Evolutionary conservation across 345 rosid species (phyloP).

Genomic region (Salix udensis): DNA sequence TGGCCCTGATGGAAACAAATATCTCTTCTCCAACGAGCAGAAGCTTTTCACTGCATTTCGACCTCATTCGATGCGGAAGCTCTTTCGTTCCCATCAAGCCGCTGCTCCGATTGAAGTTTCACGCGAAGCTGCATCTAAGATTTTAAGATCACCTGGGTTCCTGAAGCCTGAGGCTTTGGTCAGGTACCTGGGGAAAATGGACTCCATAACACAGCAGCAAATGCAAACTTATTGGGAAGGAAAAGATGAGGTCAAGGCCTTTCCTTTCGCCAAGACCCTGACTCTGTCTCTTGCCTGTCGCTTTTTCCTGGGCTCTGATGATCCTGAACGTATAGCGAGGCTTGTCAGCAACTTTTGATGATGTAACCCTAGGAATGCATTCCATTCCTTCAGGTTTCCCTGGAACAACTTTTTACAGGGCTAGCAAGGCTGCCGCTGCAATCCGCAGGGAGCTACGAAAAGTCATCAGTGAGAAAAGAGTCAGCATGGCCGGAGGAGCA

Average conservation of each 20-base stretch:
- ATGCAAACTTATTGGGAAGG: constrained; percentile 42
- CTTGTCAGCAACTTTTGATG: constrained; percentile 39
- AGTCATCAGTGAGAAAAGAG: constrained; percentile 39
- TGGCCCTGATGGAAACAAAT: constrained; percentile 55
- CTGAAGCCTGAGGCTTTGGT: constrained; percentile 52
- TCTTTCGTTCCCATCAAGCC: constrained; percentile 42
- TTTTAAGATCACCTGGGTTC: constrained; percentile 37
- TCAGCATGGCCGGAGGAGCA: constrained; percentile 25
- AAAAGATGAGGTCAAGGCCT: constrained; percentile 28
- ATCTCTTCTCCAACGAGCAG: constrained; percentile 52
- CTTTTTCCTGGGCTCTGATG: constrained; percentile 47
- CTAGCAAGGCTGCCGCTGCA: constrained; percentile 32
- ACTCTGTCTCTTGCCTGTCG: constrained; percentile 49
- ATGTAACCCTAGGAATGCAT: constrained; percentile 43
- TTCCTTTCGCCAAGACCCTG: constrained; percentile 35
- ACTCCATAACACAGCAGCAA: constrained; percentile 41
- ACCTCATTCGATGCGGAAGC: constrained; percentile 44
- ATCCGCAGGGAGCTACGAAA: constrained; percentile 31
- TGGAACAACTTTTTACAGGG: constrained; percentile 39
- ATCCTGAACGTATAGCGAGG: constrained; percentile 38
- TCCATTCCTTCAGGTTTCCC: constrained; percentile 40
- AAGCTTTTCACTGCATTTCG: constrained; percentile 53
- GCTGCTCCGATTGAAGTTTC: constrained; percentile 16
- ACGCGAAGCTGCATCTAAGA: constrained; percentile 28
- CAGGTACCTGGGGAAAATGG: constrained; percentile 46